phyloP scores from a whole-genome alignment of 768 basidiomycete species.

The Boletus fagicola region DNA sequence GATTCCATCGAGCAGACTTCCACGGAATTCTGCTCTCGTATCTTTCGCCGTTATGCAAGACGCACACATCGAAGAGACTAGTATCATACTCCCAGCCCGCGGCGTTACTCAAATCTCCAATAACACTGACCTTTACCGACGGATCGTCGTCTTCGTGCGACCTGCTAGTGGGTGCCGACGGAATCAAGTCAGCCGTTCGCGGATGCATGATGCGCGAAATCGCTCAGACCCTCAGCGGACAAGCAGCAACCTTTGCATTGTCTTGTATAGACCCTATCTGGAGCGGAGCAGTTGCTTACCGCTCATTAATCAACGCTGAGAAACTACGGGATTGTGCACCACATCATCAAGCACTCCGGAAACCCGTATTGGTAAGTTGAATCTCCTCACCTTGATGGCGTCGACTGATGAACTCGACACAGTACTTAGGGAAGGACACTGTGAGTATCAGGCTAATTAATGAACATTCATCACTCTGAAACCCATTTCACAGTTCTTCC shows the following conservation, averaged over 20 bases:
- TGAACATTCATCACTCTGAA: background rate
- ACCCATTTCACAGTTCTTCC: constrained; percentile 44
- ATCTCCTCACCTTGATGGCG: background rate
- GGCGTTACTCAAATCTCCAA: constrained; percentile 30
- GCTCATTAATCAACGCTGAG: constrained; percentile 55
- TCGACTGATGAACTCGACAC: background rate
- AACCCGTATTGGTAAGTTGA: constrained; percentile 45
- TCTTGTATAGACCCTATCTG: constrained; percentile 52
- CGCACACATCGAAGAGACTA: constrained; percentile 58
- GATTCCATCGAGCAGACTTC: constrained; percentile 67
- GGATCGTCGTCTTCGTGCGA: constrained; percentile 60
- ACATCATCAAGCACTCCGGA: constrained; percentile 46
- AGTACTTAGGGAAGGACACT: constrained; percentile 59
- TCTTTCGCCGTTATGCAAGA: constrained; percentile 45
- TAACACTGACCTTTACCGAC: constrained; percentile 59
- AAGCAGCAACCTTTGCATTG: constrained; percentile 41
- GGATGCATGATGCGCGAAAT: constrained; percentile 34
- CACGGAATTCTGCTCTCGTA: constrained; percentile 54
- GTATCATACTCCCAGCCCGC: constrained; percentile 50
- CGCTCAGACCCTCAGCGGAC: constrained; percentile 33
- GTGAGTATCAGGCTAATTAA: constrained; percentile 29
- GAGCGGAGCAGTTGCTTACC: constrained; percentile 60
- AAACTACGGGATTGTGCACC: constrained; percentile 42
- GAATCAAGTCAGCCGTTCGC: constrained; percentile 54
- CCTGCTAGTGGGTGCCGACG: constrained; percentile 69